These are phyloP conservation scores for Pyrus hybrid DNA, from an alignment of 331 rosid species.

Conservation along the genomic window DNA sequence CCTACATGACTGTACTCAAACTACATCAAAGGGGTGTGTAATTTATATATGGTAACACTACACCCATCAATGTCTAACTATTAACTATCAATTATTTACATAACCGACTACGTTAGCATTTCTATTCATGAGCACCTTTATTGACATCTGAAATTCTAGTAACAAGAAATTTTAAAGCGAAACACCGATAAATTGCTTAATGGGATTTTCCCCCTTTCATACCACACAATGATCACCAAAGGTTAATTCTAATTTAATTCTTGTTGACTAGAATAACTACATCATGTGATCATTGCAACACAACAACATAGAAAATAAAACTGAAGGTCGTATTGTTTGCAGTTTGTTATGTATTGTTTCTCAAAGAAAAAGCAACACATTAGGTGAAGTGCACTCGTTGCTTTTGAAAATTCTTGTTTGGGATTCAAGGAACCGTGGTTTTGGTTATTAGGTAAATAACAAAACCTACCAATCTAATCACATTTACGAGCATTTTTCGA, in stretches of 20 bases:
- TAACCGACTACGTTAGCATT: neutral
- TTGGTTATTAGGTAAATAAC: slow-evolving; percentile 13
- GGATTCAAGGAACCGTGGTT: slow-evolving; percentile 31
- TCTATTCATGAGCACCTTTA: neutral
- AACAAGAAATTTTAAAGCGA: neutral
- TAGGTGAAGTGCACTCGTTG: slow-evolving; percentile 66
- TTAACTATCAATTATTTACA: neutral
- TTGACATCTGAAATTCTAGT: neutral
- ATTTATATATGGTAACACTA: neutral
- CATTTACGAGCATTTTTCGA: neutral
- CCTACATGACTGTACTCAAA: neutral
- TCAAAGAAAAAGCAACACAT: slow-evolving; percentile 30
- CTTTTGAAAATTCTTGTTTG: slow-evolving; percentile 42
- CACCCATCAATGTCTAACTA: neutral
- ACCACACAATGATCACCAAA: neutral
- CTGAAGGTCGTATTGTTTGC: slow-evolving; percentile 2
- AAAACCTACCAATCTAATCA: neutral
- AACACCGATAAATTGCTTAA: neutral
- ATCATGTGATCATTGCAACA: slow-evolving; percentile 20
- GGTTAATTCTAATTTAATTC: no score
- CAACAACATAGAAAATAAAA: slow-evolving; percentile 24
- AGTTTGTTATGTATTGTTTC: slow-evolving; percentile 25
- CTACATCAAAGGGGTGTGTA: neutral
- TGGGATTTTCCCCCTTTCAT: neutral
- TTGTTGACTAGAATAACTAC: neutral